Evolutionary conservation across 2,329 filamentous ascomycete genomes (phyloP).

Genomic region (Aspergillus phoenicis): DNA sequence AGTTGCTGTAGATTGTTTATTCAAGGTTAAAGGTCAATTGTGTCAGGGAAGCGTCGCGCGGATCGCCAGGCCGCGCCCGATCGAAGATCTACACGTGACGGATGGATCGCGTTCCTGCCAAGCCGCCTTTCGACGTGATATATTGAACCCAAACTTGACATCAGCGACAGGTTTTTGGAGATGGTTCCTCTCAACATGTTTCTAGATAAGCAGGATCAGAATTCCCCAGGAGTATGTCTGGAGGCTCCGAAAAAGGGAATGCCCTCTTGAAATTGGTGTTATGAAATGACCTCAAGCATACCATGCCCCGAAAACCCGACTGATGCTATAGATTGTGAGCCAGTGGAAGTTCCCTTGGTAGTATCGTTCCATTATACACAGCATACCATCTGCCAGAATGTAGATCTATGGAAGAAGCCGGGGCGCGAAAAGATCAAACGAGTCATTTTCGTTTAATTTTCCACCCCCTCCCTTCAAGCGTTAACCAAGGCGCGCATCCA

Average conservation of each 20-base stretch:
- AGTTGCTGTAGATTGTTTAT: neutral
- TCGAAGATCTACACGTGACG: slow-evolving; percentile 10
- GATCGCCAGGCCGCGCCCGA: slow-evolving; percentile 2
- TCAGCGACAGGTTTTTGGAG: neutral
- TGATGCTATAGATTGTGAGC: neutral
- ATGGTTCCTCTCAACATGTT: too few relatives aligned
- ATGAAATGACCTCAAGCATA: neutral
- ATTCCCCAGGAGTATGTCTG: neutral
- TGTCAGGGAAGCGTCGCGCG: neutral
- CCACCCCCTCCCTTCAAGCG: too few relatives aligned
- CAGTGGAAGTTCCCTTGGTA: neutral
- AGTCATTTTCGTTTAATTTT: too few relatives aligned
- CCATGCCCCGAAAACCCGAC: neutral
- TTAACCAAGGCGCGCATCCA: too few relatives aligned
- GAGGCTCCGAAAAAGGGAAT: neutral
- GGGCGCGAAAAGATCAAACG: too few relatives aligned
- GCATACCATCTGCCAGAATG: too few relatives aligned
- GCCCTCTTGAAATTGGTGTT: neutral
- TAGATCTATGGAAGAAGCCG: too few relatives aligned
- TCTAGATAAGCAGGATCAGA: too few relatives aligned
- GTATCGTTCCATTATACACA: neutral
- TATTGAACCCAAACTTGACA: neutral
- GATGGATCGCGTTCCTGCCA: slow-evolving; percentile 8
- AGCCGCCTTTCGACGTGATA: neutral
- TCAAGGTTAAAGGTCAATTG: neutral